These are phyloP conservation scores for Isoetes taiwanensis DNA, from an alignment of 75 land plant species.

Conservation along the genomic window DNA sequence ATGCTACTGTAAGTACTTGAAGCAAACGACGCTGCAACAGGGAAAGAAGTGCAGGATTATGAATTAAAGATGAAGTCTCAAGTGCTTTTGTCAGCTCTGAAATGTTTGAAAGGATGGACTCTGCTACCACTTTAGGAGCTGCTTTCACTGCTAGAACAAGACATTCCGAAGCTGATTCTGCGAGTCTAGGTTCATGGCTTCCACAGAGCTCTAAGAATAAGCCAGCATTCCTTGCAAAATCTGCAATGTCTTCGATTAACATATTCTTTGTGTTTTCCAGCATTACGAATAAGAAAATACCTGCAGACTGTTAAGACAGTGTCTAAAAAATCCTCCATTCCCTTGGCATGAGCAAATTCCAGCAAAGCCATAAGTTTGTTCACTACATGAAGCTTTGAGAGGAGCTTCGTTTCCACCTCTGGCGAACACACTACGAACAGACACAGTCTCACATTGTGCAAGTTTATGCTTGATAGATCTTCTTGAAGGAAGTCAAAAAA, in stretches of 20 bases:
- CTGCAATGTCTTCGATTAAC: slow-evolving; percentile 58
- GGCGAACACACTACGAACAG: slow-evolving; percentile 77
- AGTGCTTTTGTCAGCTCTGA: slow-evolving; percentile 32
- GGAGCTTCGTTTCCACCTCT: slow-evolving; percentile 58
- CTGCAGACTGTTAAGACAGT: slow-evolving; percentile 73
- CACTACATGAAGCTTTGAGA: slow-evolving; percentile 66
- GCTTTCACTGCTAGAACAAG: slow-evolving; percentile 52
- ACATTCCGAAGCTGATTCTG: slow-evolving; percentile 85
- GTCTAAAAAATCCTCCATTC: slow-evolving; percentile 92
- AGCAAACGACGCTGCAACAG: slow-evolving; percentile 42
- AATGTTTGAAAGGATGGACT: slow-evolving; percentile 43
- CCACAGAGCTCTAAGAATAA: slow-evolving; percentile 64
- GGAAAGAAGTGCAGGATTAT: slow-evolving; percentile 12
- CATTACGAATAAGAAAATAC: slow-evolving; percentile 50
- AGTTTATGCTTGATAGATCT: slow-evolving; percentile 78
- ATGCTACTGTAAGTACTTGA: slow-evolving; percentile 51
- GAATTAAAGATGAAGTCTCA: slow-evolving; percentile 20
- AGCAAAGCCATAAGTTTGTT: slow-evolving; percentile 67
- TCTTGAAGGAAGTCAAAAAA: slow-evolving; percentile 85
- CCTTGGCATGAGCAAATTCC: slow-evolving; percentile 79
- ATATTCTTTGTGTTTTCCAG: slow-evolving; percentile 23
- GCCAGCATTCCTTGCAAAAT: slow-evolving; percentile 51
- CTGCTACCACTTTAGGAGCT: slow-evolving; percentile 58
- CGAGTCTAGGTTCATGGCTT: slow-evolving; percentile 33
- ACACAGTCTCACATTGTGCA: slow-evolving; percentile 81